Base-by-base conservation (phyloP, 129 eudicot genomes). In the Flaveria sonorensis region DNA sequence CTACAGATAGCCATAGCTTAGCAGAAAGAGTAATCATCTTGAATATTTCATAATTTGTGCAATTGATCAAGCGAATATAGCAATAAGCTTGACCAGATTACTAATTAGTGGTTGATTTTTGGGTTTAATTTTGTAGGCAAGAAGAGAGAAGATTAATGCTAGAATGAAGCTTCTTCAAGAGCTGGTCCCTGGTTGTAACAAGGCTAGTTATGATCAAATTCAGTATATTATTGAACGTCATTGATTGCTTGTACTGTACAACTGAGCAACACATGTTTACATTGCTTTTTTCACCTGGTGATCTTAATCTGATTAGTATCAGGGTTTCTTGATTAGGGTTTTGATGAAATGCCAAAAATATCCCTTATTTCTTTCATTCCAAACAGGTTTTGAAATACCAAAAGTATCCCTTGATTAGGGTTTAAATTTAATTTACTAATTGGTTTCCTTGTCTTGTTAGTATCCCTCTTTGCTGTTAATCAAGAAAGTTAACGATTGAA, bases 101-200 rank as follows among this genome's bases (percentile, higher is more conserved):
- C 7, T 62, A 62, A 26, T 53, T 26, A 78, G 52, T 9, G 15
- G 32, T 70, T 66, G 66, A 63, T 26, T 67, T 10, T 55, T 70
- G 8, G 7, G 53, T 21, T 42, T 39, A 42, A 48, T 3, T 28
- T 73, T 46, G 16, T 82, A 94, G 98, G 98, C 98, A 36, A 87
- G 98, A 81, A 91, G 98, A 85, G 98, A 91, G 92, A 94, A 94
- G 82, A 94, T 94, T 2, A 94, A 94, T 87, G 97, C 93, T 43
- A 84, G 93, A 81, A 94, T 94, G 98, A 94, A 94, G 87, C 85
- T 94, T 28, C 85, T 94, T 73, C 98, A 94, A 77, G 98, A 94
- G 64, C 87, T 94, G 88, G 98, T 94, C 82, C 98, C 98, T n/a
- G 98, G 98, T 6, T 94, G 98, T 74, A 89, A 86, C 78, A 94